Percentiles rank a stretch among this genome's conserved stretches.
These are phyloP conservation scores for Vararia minispora DNA, from an alignment of 768 basidiomycete genomes.

Conservation along the genomic window DNA sequence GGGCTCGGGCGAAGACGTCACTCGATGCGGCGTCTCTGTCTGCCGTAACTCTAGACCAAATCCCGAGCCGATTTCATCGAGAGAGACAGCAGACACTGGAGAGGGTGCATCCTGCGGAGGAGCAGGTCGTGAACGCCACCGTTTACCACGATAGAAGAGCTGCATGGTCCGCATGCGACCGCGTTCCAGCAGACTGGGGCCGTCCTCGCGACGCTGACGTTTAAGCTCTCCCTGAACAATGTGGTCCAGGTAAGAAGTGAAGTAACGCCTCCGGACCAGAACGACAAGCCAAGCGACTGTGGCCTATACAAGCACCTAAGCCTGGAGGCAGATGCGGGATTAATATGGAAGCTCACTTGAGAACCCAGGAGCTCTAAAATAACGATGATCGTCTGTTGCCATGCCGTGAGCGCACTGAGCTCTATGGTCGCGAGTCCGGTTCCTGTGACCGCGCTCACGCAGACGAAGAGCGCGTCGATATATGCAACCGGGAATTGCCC, in stretches of 20 bases:
- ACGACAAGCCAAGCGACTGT: constrained; percentile 31
- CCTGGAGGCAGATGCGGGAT: background rate
- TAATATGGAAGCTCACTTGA: constrained; percentile 11
- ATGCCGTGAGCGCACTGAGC: constrained; percentile 18
- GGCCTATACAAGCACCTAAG: constrained; percentile 14
- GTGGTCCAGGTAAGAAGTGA: constrained; percentile 7
- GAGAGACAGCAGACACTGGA: background rate
- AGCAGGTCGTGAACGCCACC: background rate
- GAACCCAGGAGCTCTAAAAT: constrained; percentile 18
- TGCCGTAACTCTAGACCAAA: background rate
- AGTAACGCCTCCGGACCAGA: constrained; percentile 21
- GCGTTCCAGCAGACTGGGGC: no score
- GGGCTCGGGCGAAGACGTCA: no score
- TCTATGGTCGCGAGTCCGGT: constrained; percentile 22
- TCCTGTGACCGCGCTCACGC: constrained; percentile 26
- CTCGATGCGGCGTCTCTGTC: no score
- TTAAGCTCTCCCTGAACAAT: constrained; percentile 15
- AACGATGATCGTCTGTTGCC: constrained; percentile 20
- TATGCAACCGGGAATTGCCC: constrained; percentile 24
- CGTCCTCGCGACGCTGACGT: constrained; percentile 3
- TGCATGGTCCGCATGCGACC: background rate
- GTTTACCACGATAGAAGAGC: background rate
- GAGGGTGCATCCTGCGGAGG: background rate
- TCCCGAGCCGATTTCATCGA: background rate
- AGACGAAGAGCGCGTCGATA: constrained; percentile 29